Conservation (phyloP, 129 eudicot species). For the Gnaphalium uliginosum region DNA sequence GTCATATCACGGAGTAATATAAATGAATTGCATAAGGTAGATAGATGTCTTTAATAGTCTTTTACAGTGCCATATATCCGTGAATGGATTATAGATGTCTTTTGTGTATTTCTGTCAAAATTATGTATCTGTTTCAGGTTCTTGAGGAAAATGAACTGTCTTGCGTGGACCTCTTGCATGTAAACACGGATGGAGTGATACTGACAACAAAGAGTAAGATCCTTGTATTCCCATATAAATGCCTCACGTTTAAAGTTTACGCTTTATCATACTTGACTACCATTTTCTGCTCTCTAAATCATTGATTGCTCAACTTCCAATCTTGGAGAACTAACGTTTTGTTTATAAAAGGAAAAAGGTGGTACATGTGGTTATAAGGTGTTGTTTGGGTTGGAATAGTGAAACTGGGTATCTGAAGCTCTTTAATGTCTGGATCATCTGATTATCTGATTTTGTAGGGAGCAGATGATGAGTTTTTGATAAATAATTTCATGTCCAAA, state of each 20-base stretch:
- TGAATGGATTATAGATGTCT: not conserved
- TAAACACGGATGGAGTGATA: conserved; percentile 75
- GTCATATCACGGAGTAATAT: conserved; percentile 87
- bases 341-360: not conserved
- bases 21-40: conserved; percentile 77
- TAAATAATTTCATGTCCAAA: not conserved
- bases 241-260: not conserved
- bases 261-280: conserved; percentile 5
- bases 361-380: not conserved
- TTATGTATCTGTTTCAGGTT: conserved; percentile 52
- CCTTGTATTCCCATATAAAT: not conserved
- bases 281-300: not conserved
- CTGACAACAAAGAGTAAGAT: conserved; percentile 51
- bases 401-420: not conserved
- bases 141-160: conserved; percentile 58
- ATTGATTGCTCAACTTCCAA: not conserved
- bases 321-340: not conserved
- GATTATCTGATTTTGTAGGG: not conserved
- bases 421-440: not conserved
- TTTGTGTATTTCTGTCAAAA: conserved; percentile 7
- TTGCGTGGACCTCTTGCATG: conserved; percentile 70
- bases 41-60: not conserved
- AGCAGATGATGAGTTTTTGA: not conserved
- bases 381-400: not conserved
- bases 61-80: not conserved